These are phyloP conservation scores for Pseudocercospora eumusae DNA, from an alignment of 2,329 filamentous ascomycete species.

Conservation along the genomic window DNA sequence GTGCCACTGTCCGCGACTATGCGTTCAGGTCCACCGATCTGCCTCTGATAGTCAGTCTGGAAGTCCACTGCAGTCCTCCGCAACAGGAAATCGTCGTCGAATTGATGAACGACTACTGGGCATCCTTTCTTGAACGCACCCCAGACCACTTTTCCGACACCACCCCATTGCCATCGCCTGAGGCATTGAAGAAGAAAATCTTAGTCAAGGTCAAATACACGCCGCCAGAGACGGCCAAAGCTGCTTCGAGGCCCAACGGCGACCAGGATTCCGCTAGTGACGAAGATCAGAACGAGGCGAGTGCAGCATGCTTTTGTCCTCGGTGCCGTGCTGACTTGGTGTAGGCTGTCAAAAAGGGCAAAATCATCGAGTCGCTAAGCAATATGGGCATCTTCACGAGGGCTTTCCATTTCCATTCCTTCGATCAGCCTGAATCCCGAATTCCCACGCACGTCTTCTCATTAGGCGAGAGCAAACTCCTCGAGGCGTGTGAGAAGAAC, in stretches of 20 bases:
- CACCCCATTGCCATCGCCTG: slow-evolving; percentile 65
- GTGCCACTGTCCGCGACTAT: slow-evolving; percentile 70
- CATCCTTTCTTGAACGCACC: slow-evolving; percentile 68
- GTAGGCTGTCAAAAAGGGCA: slow-evolving; percentile 49
- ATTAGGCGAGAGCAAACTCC: slow-evolving; percentile 62
- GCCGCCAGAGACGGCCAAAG: slow-evolving; percentile 41
- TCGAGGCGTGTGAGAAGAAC: slow-evolving; percentile 65
- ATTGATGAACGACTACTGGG: slow-evolving; percentile 91
- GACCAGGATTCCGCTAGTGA: slow-evolving; percentile 43
- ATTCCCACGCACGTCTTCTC: slow-evolving; percentile 66
- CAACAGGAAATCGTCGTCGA: slow-evolving; percentile 88
- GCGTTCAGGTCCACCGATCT: slow-evolving; percentile 73
- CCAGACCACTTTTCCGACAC: slow-evolving; percentile 48
- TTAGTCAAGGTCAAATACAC: slow-evolving; percentile 56
- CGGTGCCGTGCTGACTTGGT: neutral
- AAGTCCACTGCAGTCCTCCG: slow-evolving; percentile 78
- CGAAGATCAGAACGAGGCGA: slow-evolving; percentile 31
- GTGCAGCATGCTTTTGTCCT: neutral
- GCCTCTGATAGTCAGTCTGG: slow-evolving; percentile 87
- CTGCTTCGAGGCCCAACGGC: slow-evolving; percentile 20
- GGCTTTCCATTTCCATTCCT: slow-evolving; percentile 75
- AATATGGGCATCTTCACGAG: slow-evolving; percentile 81
- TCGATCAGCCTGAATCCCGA: slow-evolving; percentile 62
- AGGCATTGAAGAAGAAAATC: slow-evolving; percentile 75
- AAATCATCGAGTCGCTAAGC: slow-evolving; percentile 71